Conservation (phyloP, 352 stramenopile genomes). For the Globisporangium rhizosaccharum region DNA sequence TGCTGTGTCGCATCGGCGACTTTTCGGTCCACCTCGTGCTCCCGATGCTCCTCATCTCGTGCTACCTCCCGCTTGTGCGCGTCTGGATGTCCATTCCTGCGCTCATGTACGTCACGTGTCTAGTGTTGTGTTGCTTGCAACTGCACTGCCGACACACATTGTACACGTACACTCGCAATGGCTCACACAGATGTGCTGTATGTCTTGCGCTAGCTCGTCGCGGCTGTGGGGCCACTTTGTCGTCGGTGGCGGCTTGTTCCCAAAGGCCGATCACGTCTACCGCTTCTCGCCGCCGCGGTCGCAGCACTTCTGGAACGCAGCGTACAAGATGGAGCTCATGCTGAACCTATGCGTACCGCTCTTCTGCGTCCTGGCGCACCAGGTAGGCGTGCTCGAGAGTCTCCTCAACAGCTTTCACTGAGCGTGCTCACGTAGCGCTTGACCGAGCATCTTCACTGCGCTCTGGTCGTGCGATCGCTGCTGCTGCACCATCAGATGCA, state of each 20-base stretch:
- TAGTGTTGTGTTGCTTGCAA: not conserved
- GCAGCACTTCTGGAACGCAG: constrained; percentile 73
- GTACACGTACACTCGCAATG: not conserved
- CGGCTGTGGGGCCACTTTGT: constrained; percentile 73
- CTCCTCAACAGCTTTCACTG: constrained; percentile 1
- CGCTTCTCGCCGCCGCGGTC: constrained; percentile 65
- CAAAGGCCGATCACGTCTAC: constrained; percentile 75
- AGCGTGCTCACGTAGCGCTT: constrained; percentile 13
- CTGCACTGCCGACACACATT: not conserved
- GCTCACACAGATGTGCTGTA: constrained; percentile 1
- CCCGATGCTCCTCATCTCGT: constrained; percentile 70
- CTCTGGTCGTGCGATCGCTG: too few species aligned
- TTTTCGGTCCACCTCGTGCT: constrained; percentile 62
- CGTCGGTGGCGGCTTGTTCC: constrained; percentile 60
- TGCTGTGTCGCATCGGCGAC: constrained; percentile 55
- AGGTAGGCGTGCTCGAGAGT: constrained; percentile 35
- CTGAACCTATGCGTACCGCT: constrained; percentile 70
- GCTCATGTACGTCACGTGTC: constrained; percentile 41
- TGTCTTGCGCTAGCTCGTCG: constrained; percentile 41
- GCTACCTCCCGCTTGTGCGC: constrained; percentile 64
- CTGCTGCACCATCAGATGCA: not conserved
- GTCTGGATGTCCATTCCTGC: constrained; percentile 80
- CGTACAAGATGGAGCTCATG: constrained; percentile 78
- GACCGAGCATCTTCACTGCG: not conserved
- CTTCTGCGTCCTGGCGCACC: constrained; percentile 74